phyloP scores from a whole-genome alignment of 164 flowering plant genomes.

The Aristolochia fimbriata region DNA sequence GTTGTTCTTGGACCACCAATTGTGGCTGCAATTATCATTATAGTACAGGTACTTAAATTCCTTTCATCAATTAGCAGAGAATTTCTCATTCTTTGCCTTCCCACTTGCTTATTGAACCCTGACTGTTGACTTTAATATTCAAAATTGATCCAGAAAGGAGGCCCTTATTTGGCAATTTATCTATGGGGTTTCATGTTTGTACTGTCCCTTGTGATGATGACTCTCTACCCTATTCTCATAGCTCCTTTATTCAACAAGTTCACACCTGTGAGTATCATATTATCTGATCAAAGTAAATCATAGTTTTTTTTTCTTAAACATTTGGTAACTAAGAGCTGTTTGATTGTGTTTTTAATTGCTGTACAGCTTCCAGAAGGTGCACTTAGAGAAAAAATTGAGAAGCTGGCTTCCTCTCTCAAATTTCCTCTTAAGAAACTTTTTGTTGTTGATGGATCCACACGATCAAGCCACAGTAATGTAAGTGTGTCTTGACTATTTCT shows the following conservation, averaged over 20 bases:
- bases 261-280: slow-evolving; percentile 68
- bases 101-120: not conserved
- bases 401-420: slow-evolving; percentile 78
- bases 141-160: slow-evolving; percentile 72
- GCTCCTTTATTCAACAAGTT: slow-evolving; percentile 99
- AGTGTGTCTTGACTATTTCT: slow-evolving; percentile 17
- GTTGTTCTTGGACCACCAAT: slow-evolving; percentile 77
- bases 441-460: slow-evolving; percentile 96
- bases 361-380: slow-evolving; percentile 83
- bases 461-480: slow-evolving; percentile 99
- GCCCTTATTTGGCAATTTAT: slow-evolving; percentile 93
- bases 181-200: slow-evolving; percentile 93
- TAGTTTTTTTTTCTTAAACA: not conserved
- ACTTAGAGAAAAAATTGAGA: slow-evolving; percentile 69
- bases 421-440: slow-evolving; percentile 94
- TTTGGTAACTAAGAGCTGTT: not conserved
- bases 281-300: too few species aligned
- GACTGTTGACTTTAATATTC: not conserved
- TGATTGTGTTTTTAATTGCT: not conserved
- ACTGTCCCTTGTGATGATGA: slow-evolving; percentile 91
- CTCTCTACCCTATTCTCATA: slow-evolving; percentile 77
- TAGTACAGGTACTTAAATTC: slow-evolving; percentile 63
- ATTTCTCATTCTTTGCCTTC: not conserved
- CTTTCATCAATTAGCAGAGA: not conserved
- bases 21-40: slow-evolving; percentile 80